Evolutionary conservation across 257 asterid species (phyloP).

Genomic region (Solanum tarapatanum): DNA sequence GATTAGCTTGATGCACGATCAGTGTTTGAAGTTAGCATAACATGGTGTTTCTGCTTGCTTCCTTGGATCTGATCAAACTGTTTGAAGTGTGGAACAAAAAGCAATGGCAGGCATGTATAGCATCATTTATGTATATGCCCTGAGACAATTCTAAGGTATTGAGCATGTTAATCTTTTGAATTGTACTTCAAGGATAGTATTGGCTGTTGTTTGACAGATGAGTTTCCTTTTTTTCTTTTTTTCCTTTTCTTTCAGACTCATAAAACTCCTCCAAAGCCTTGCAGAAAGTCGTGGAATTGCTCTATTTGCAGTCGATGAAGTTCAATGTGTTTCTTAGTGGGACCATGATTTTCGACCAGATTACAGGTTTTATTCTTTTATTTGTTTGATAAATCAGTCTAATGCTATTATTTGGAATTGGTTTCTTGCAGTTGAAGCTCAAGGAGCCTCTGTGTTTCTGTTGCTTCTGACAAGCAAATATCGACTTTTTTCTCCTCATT

Average conservation of each 20-base stretch:
- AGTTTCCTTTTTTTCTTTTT: not conserved
- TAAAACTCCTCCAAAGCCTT: slow-evolving; percentile 42
- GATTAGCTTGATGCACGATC: slow-evolving; percentile 87
- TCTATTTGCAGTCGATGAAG: slow-evolving; percentile 68
- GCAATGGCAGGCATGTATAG: slow-evolving; percentile 53
- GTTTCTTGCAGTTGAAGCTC: not conserved
- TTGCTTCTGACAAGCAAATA: not conserved
- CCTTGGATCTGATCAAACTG: slow-evolving; percentile 80
- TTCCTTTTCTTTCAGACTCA: slow-evolving; percentile 29
- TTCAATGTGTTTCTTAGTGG: slow-evolving; percentile 82
- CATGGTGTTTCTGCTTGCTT: slow-evolving; percentile 74
- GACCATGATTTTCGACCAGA: slow-evolving; percentile 85
- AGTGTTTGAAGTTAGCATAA: slow-evolving; percentile 58
- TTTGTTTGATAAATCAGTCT: not conserved
- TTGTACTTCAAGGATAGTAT: not conserved
- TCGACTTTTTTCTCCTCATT: not conserved
- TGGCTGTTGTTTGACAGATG: not conserved
- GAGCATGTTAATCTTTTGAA: not conserved
- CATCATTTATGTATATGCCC: slow-evolving; percentile 64
- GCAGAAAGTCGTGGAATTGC: slow-evolving; percentile 67
- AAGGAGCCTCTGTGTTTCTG: not conserved
- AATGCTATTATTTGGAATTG: not conserved
- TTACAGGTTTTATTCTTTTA: slow-evolving; percentile 43
- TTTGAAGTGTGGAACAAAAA: slow-evolving; percentile 52
- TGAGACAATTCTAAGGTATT: slow-evolving; percentile 61